Percentiles rank a stretch among this genome's conserved stretches.
phyloP scores from a whole-genome alignment of 495 filamentous ascomycete genomes.

The Penicillium longicatenatum region DNA sequence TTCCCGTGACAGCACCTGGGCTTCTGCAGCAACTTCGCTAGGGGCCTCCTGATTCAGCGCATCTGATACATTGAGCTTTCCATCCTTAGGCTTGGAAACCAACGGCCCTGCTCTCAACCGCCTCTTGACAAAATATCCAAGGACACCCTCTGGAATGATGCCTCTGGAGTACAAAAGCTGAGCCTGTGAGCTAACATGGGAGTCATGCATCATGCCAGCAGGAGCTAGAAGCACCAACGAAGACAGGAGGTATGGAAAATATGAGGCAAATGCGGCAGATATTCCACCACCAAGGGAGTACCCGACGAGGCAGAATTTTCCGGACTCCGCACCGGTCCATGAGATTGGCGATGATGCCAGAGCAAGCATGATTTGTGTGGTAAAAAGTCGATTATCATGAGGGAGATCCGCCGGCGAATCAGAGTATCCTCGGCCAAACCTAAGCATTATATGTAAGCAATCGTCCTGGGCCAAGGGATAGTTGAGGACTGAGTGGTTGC shows the following conservation, averaged over 20 bases:
- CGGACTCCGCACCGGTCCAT: constrained; percentile 59
- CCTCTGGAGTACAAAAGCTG: constrained; percentile 62
- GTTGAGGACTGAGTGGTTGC: neutral
- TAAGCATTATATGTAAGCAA: constrained; percentile 20
- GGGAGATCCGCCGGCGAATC: constrained; percentile 65
- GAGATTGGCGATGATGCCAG: constrained; percentile 68
- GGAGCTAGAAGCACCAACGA: constrained; percentile 75
- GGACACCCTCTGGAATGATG: constrained; percentile 58
- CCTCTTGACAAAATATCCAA: constrained; percentile 53
- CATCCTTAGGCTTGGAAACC: constrained; percentile 24
- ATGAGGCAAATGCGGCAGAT: constrained; percentile 68
- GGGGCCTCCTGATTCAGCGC: constrained; percentile 43
- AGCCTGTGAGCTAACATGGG: constrained; percentile 61
- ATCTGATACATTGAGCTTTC: constrained; percentile 35
- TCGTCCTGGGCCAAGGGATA: neutral
- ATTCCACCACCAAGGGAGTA: constrained; percentile 88
- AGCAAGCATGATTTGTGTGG: constrained; percentile 70
- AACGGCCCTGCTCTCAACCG: constrained; percentile 54
- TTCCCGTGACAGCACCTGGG: constrained; percentile 44
- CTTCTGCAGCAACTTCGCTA: constrained; percentile 35
- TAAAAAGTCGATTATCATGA: constrained; percentile 75
- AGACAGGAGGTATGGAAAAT: constrained; percentile 67
- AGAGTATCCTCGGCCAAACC: constrained; percentile 80
- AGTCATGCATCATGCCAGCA: constrained; percentile 66
- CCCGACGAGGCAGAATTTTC: constrained; percentile 70